Percentiles rank a stretch among this genome's conserved stretches.
These are phyloP conservation scores for Aureobasidium mangrovei DNA, from an alignment of 2,329 filamentous ascomycete genomes.

Conservation along the genomic window DNA sequence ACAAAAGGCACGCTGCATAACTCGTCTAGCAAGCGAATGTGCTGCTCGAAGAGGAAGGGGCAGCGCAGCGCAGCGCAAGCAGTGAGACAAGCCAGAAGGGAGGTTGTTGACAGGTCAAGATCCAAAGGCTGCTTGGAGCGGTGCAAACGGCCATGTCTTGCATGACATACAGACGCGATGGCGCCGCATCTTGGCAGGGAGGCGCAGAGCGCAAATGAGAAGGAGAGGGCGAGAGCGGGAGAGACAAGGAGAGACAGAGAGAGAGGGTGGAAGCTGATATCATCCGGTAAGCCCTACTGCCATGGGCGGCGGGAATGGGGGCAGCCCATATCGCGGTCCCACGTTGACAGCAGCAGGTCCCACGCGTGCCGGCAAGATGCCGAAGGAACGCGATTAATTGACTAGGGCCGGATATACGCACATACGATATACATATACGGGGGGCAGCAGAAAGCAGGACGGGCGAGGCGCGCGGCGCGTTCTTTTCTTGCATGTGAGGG, in stretches of 20 bases:
- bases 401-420: conserved; percentile 1
- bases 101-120: conserved; percentile 11
- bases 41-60: background rate
- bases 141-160: conserved; percentile 12
- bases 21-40: background rate
- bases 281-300: conserved; percentile 1
- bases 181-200: conserved; percentile 10
- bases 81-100: conserved; percentile 7
- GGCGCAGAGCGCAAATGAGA: background rate
- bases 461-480: conserved; percentile 1
- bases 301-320: background rate
- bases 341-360: conserved; percentile 13
- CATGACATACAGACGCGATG: conserved; percentile 10
- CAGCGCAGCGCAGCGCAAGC: background rate
- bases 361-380: background rate
- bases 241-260: background rate
- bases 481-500: conserved; percentile 12
- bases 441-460: background rate
- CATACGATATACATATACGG: conserved; percentile 8
- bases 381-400: conserved; percentile 5
- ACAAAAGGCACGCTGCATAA: conserved; percentile 8
- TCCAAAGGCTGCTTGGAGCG: conserved; percentile 1
- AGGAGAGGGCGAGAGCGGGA: background rate
- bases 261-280: conserved; percentile 7
- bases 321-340: conserved; percentile 4